phyloP scores from a whole-genome alignment of 306 rosid genomes.

The Ceratonia siliqua region DNA sequence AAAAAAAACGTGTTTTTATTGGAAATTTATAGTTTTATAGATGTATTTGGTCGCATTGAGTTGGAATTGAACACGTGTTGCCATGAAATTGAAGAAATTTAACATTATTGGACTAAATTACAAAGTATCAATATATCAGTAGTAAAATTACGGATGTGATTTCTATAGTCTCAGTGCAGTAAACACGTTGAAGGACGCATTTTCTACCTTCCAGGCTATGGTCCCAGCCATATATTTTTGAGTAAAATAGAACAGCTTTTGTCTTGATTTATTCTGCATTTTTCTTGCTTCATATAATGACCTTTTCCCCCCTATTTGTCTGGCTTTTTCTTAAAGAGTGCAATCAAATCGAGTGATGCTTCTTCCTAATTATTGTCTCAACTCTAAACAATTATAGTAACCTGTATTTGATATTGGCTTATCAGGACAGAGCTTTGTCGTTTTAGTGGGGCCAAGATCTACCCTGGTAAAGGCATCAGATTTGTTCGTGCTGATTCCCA shows the following conservation, averaged over 20 bases:
- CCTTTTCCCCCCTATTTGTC: background rate
- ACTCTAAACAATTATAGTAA: background rate
- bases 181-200: background rate
- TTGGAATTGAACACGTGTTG: background rate
- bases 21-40: background rate
- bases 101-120: background rate
- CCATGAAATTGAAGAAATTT: background rate
- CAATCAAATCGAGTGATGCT: background rate
- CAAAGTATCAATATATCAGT: background rate
- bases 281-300: background rate
- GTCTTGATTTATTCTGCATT: background rate
- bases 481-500: slow-evolving; percentile 80
- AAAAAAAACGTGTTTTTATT: background rate
- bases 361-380: background rate
- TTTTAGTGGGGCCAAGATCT: slow-evolving; percentile 84
- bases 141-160: background rate
- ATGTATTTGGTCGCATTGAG: background rate
- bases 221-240: background rate
- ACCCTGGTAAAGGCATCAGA: slow-evolving; percentile 81
- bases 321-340: background rate
- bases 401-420: slow-evolving; percentile 23
- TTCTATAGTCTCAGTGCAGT: background rate
- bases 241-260: background rate
- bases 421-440: slow-evolving; percentile 85
- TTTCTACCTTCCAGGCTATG: background rate